These are phyloP conservation scores for Chytriomyces sp. DNA, from an alignment of 192 early-diverging fungal species.

Conservation along the genomic window DNA sequence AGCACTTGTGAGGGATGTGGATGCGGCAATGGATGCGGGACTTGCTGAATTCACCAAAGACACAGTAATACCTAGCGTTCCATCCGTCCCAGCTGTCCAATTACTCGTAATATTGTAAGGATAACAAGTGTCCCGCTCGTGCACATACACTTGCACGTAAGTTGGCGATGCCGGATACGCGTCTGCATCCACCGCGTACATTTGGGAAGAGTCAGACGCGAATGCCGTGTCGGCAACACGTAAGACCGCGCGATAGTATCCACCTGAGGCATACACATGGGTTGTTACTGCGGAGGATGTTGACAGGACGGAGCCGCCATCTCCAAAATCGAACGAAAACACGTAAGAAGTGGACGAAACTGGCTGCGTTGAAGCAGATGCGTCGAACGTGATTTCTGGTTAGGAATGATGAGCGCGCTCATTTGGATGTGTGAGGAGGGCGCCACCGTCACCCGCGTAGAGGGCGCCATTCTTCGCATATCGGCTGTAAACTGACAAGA, in stretches of 20 bases:
- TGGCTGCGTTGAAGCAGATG: neutral
- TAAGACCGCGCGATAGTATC: neutral
- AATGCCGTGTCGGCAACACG: constrained; percentile 8
- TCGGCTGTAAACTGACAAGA: neutral
- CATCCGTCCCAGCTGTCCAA: neutral
- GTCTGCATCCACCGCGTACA: neutral
- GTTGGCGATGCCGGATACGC: constrained; percentile 1
- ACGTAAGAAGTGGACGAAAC: neutral
- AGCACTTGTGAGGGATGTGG: neutral
- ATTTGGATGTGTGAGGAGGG: neutral
- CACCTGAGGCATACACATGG: neutral
- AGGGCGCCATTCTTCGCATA: neutral
- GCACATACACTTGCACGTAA: neutral
- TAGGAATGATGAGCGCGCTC: neutral
- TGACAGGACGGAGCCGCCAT: neutral
- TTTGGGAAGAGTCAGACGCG: neutral
- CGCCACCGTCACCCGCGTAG: neutral
- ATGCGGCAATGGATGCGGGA: neutral
- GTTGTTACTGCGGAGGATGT: neutral
- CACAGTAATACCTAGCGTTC: neutral
- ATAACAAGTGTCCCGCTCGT: constrained; percentile 1
- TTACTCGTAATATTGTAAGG: neutral
- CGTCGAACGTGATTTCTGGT: constrained; percentile 22
- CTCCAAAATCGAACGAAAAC: constrained; percentile 20
- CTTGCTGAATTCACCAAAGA: neutral